These are phyloP conservation scores for Globisporangium solare DNA, from an alignment of 352 stramenopile species.

Conservation along the genomic window DNA sequence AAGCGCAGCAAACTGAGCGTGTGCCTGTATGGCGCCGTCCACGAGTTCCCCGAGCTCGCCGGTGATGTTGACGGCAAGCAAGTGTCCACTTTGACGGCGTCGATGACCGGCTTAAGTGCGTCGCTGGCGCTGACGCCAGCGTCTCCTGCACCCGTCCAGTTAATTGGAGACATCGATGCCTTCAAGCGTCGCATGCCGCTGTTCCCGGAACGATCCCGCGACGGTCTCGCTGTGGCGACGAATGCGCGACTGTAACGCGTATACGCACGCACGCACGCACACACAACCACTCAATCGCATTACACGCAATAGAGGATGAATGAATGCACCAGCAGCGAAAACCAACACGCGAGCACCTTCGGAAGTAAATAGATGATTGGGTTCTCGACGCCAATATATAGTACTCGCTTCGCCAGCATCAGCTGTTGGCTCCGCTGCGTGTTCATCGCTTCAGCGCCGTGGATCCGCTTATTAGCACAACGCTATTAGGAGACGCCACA, in stretches of 20 bases:
- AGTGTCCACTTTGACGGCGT: background rate
- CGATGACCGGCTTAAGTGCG: slow-evolving; percentile 19
- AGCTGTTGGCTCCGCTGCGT: too few relatives aligned
- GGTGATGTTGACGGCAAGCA: background rate
- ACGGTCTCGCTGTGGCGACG: slow-evolving; percentile 3
- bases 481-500: too few relatives aligned
- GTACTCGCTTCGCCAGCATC: too few relatives aligned
- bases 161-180: slow-evolving; percentile 41
- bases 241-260: background rate
- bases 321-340: too few relatives aligned
- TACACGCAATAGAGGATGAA: slow-evolving; percentile 1
- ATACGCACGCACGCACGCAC: too few relatives aligned
- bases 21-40: slow-evolving; percentile 25
- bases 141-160: background rate
- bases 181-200: slow-evolving; percentile 70
- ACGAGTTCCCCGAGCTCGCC: slow-evolving; percentile 32
- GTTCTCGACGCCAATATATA: too few relatives aligned
- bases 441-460: too few relatives aligned
- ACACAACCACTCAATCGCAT: too few relatives aligned
- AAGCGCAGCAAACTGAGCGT: too few relatives aligned
- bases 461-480: too few relatives aligned
- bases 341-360: too few relatives aligned
- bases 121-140: slow-evolving; percentile 30
- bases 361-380: too few relatives aligned
- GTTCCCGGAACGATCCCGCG: slow-evolving; percentile 47